Evolutionary conservation across 768 basidiomycete genomes (phyloP).

Genomic region (Podaxis sp.): DNA sequence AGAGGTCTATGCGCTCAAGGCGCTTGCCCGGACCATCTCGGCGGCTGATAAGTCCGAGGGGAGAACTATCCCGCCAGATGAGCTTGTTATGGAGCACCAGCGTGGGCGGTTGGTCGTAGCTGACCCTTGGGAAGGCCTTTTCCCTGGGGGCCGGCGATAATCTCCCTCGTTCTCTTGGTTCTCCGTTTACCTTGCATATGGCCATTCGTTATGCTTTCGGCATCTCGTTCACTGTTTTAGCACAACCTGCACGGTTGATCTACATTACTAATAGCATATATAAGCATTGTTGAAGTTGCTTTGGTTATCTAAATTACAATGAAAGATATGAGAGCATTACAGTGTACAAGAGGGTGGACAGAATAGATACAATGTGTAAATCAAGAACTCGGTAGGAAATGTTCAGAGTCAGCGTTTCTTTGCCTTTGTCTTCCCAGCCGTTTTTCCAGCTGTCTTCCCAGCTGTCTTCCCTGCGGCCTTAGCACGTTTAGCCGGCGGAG

Average conservation of each 20-base stretch:
- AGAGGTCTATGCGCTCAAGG: constrained; percentile 60
- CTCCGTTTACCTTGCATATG: background rate
- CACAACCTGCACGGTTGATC: background rate
- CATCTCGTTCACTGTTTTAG: background rate
- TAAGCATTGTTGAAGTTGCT: background rate
- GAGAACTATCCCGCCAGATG: constrained; percentile 36
- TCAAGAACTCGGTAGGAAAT: background rate
- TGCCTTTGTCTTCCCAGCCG: constrained; percentile 28
- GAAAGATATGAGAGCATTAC: background rate
- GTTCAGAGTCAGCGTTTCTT: constrained; percentile 15
- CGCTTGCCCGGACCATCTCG: constrained; percentile 47
- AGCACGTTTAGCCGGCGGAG: constrained; percentile 26
- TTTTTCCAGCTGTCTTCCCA: constrained; percentile 13
- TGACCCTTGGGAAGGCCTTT: constrained; percentile 46
- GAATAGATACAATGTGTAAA: background rate
- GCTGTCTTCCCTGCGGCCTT: constrained; percentile 20
- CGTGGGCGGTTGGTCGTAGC: constrained; percentile 7
- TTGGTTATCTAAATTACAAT: background rate
- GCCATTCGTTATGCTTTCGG: background rate
- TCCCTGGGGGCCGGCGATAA: constrained; percentile 22
- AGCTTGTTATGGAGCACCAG: constrained; percentile 12
- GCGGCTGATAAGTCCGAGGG: constrained; percentile 30
- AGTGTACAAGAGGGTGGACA: background rate
- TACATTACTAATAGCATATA: constrained; percentile 6
- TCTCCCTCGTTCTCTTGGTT: background rate